Evolutionary conservation across 768 basidiomycete genomes (phyloP).

Genomic region (Auricularia sp.): DNA sequence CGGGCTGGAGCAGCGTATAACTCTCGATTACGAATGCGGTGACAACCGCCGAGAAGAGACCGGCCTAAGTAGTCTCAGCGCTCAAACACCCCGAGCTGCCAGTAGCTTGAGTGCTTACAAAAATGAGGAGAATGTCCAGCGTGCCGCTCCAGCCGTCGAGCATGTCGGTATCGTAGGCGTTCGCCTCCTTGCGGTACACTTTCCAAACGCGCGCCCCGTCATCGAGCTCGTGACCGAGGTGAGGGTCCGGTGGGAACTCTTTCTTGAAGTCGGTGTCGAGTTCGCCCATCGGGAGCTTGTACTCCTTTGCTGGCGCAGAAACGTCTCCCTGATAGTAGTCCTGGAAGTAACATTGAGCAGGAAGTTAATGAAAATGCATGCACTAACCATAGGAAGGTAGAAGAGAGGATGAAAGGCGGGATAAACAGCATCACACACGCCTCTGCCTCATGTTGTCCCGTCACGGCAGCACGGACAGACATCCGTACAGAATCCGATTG

Average conservation of each 20-base stretch:
- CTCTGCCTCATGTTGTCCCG: too few species aligned
- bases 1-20: background rate
- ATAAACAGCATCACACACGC: too few species aligned
- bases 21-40: background rate
- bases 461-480: too few species aligned
- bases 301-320: too few species aligned
- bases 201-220: constrained; percentile 7
- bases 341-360: too few species aligned
- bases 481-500: too few species aligned
- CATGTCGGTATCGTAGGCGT: constrained; percentile 1
- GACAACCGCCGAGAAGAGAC: background rate
- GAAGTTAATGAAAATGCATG: too few species aligned
- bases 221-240: background rate
- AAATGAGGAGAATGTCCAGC: constrained; percentile 3
- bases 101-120: background rate
- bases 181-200: constrained; percentile 5
- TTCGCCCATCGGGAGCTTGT: too few species aligned
- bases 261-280: background rate
- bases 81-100: background rate
- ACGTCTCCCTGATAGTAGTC: too few species aligned
- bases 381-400: too few species aligned
- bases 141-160: background rate
- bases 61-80: background rate
- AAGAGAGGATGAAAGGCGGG: too few species aligned
- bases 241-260: constrained; percentile 4